These are phyloP conservation scores for Fusarium sp. DNA, from an alignment of 2,329 filamentous ascomycete species.

Conservation along the genomic window DNA sequence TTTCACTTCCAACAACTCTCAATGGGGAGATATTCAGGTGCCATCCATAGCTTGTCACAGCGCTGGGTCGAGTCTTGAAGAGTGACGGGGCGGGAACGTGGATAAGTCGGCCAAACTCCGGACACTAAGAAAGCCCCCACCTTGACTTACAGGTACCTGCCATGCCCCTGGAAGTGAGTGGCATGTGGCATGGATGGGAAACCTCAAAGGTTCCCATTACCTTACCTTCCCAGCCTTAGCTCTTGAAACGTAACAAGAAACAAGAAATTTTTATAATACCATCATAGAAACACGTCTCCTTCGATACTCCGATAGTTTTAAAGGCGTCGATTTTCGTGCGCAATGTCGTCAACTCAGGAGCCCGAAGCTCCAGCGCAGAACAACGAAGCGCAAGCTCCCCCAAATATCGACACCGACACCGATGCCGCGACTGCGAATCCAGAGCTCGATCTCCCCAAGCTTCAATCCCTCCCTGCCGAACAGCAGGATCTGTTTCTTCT, in stretches of 20 bases:
- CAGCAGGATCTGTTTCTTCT: constrained; percentile 96
- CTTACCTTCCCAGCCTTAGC: constrained; percentile 24
- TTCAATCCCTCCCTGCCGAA: constrained; percentile 89
- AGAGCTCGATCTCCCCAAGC: constrained; percentile 90
- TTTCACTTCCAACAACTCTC: not conserved
- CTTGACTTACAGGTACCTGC: constrained; percentile 32
- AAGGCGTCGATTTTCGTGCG: constrained; percentile 36
- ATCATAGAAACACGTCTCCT: constrained; percentile 17
- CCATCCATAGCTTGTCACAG: not conserved
- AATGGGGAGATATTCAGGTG: constrained; percentile 4
- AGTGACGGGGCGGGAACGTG: not conserved
- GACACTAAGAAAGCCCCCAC: constrained; percentile 28
- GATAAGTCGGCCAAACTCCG: constrained; percentile 51
- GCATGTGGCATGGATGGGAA: constrained; percentile 46
- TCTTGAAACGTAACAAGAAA: constrained; percentile 31
- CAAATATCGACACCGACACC: constrained; percentile 52
- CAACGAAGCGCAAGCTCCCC: constrained; percentile 52
- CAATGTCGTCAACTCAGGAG: constrained; percentile 57
- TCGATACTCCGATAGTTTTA: constrained; percentile 31
- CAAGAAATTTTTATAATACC: constrained; percentile 24
- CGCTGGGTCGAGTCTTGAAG: not conserved
- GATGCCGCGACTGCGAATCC: constrained; percentile 67
- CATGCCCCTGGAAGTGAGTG: constrained; percentile 24
- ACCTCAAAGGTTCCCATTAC: constrained; percentile 37
- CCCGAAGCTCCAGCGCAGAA: constrained; percentile 52